Evolutionary conservation across 1,284 basidiomycete genomes (phyloP).

Genomic region (Tranzscheliella williamsii): DNA sequence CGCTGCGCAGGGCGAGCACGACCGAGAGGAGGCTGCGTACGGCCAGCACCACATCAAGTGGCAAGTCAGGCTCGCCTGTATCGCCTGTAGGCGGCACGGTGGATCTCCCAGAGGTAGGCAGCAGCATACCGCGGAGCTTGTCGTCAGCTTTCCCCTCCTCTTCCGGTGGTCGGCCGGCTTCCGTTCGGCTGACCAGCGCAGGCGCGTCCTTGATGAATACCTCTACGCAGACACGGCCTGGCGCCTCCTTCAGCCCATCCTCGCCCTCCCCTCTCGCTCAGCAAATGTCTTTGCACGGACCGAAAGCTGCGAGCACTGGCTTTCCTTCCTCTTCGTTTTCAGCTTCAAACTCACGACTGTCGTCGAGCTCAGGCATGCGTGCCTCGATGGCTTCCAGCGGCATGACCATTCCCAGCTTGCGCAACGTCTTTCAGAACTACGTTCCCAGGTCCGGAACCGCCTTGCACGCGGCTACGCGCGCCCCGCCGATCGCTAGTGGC

Average conservation of each 20-base stretch:
- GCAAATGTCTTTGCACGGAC: slow-evolving; percentile 28
- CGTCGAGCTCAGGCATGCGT: slow-evolving; percentile 21
- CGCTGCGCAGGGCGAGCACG: slow-evolving; percentile 21
- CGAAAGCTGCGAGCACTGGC: not conserved
- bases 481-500: slow-evolving; percentile 23
- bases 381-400: slow-evolving; percentile 13
- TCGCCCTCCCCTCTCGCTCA: slow-evolving; percentile 47
- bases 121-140: slow-evolving; percentile 7
- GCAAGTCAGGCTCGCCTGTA: slow-evolving; percentile 14
- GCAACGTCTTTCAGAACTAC: slow-evolving; percentile 44
- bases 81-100: slow-evolving; percentile 11
- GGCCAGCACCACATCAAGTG: slow-evolving; percentile 19
- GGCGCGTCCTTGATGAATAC: slow-evolving; percentile 3
- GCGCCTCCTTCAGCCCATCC: slow-evolving; percentile 44
- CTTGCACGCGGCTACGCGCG: slow-evolving; percentile 15
- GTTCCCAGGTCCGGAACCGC: slow-evolving; percentile 28
- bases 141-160: slow-evolving; percentile 10
- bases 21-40: slow-evolving; percentile 35
- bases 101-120: slow-evolving; percentile 16
- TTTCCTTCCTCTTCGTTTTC: slow-evolving; percentile 11
- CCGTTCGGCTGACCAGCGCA: slow-evolving; percentile 13
- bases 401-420: slow-evolving; percentile 21
- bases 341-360: not conserved
- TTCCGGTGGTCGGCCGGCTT: slow-evolving; percentile 4
- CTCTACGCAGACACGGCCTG: slow-evolving; percentile 13